Conservation (phyloP, 345 rosid species). For the Populus euphratica region DNA sequence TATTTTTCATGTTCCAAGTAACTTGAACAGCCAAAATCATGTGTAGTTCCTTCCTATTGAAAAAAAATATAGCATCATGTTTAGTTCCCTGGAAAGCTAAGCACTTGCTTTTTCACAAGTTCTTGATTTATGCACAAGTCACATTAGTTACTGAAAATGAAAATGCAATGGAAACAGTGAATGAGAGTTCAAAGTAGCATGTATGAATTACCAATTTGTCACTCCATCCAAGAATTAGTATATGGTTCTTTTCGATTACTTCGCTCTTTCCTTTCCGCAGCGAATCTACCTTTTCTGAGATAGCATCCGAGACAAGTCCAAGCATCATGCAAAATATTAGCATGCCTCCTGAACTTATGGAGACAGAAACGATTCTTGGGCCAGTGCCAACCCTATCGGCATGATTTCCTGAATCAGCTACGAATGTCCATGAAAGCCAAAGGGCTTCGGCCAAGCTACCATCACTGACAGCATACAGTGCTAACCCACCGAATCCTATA, state of each 20-base stretch:
- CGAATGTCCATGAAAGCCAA: slow-evolving; percentile 92
- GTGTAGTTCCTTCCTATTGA: not conserved
- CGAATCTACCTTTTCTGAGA: slow-evolving; percentile 93
- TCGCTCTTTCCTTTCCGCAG: slow-evolving; percentile 86
- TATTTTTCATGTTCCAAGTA: not conserved
- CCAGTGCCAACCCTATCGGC: slow-evolving; percentile 78
- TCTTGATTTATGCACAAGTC: not conserved
- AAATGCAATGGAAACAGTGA: not conserved
- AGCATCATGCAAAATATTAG: slow-evolving; percentile 92
- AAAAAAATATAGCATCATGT: not conserved
- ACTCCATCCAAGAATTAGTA: slow-evolving; percentile 91
- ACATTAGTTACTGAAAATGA: not conserved
- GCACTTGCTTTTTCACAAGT: not conserved
- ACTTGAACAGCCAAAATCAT: not conserved
- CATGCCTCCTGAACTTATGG: slow-evolving; percentile 93
- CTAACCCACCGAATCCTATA: slow-evolving; percentile 79
- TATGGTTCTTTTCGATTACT: slow-evolving; percentile 84
- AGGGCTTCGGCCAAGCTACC: slow-evolving; percentile 78
- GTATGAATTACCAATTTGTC: slow-evolving; percentile 68
- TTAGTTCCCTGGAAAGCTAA: not conserved
- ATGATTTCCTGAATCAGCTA: slow-evolving; percentile 90
- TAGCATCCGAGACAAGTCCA: slow-evolving; percentile 88
- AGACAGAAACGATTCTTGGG: slow-evolving; percentile 79
- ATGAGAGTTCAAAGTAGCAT: not conserved
- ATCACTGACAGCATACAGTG: slow-evolving; percentile 77